Percentiles rank a stretch among this genome's conserved stretches.
These are phyloP conservation scores for Neotropicomus parvogracilis DNA, from an alignment of 1,284 basidiomycete genomes.

Conservation along the genomic window DNA sequence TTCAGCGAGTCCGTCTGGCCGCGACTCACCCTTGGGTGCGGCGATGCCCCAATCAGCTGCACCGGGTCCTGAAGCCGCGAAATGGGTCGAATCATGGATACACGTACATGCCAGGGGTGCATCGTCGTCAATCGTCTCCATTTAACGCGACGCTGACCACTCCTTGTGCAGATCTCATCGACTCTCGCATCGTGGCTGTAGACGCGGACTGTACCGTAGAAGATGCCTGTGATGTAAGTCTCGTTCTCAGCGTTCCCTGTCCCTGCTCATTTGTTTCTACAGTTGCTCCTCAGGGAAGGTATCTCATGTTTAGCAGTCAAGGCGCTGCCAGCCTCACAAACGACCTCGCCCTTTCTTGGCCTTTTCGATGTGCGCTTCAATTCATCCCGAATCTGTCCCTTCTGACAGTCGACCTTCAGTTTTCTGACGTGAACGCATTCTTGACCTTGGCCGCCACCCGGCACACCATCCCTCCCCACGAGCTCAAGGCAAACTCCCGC, in stretches of 20 bases:
- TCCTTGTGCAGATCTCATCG: conserved; percentile 54
- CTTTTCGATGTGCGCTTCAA: conserved; percentile 65
- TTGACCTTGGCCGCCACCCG: conserved; percentile 73
- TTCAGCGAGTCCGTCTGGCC: conserved; percentile 15
- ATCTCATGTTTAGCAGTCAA: conserved; percentile 63
- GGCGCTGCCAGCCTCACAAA: conserved; percentile 31
- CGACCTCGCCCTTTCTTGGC: conserved; percentile 45
- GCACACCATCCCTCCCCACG: conserved; percentile 59
- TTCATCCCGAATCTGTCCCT: neutral
- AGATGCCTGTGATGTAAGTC: conserved; percentile 70
- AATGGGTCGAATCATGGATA: conserved; percentile 59
- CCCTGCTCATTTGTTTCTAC: conserved; percentile 10
- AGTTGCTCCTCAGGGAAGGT: conserved; percentile 63
- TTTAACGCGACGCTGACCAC: neutral
- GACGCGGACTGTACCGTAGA: conserved; percentile 69
- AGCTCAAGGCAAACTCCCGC: conserved; percentile 54
- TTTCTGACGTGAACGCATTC: conserved; percentile 78
- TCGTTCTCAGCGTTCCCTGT: neutral
- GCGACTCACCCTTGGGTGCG: conserved; percentile 19
- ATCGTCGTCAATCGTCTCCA: neutral
- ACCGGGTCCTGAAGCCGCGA: conserved; percentile 43
- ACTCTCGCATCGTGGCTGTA: conserved; percentile 58
- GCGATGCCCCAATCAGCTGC: conserved; percentile 12
- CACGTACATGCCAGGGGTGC: conserved; percentile 52
- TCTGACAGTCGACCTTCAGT: conserved; percentile 42